Evolutionary conservation across 202 grass and related monocot genomes (phyloP), one percentile per base, ranked within the genome.

Genomic region (Carex sylvatica): DNA sequence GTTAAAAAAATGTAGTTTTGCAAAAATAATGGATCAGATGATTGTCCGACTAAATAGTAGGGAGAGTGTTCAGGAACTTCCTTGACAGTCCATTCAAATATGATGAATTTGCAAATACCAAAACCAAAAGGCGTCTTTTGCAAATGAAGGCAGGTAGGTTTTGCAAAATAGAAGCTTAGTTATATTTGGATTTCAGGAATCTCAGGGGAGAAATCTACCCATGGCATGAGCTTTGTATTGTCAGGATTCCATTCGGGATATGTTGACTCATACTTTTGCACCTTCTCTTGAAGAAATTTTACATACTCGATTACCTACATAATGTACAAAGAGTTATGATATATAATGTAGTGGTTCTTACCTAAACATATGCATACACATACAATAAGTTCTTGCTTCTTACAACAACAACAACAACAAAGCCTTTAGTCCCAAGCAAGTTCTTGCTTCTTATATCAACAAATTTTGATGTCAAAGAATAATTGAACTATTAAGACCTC

Each of bases 231-330:
- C 75, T 92, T 92, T 68, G 75, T 79, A 73, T 83, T 85, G 71
- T 92, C 87, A 61, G 87, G 87, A 83, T 63, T 84, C 85, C 91
- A 90, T 65, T 89, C 85, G 0, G 87, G 61, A 79, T 76, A 86
- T 20, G 85, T 70, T 47, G 83, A 18, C 42, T 92, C 91, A 22
- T 84, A 81, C 44, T 88, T 92, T 72, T 89, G 87, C 68, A 73
- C 87, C 79, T 87, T 92, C 76, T 92, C 91, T 84, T 92, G 91
- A 74, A 92, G 86, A 61, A 89, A 90, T 60, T 92, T 92, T 67
- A 88, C 73, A 65, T 92, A 92, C 80, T 92, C 91, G 47, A 90
- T 88, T 68, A 88, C 91, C 91, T 88, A 38, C 76, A 80, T 42
- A 59, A 60, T 49, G 20, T 26, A 30, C 46, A 72, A 64, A 9